phyloP scores from a whole-genome alignment of 305 asterid species.

The Petunia hybrid region DNA sequence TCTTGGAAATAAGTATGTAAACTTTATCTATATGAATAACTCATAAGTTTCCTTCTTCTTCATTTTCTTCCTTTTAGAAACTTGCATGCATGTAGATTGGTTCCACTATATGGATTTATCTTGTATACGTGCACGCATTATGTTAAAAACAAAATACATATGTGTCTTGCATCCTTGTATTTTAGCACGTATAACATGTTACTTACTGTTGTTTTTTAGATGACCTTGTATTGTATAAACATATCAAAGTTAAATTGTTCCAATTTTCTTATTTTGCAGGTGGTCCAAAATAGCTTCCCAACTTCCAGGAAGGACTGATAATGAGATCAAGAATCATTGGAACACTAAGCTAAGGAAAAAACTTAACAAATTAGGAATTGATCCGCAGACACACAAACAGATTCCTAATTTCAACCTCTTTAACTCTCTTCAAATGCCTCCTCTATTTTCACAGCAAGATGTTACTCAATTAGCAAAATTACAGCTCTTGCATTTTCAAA shows the following conservation, averaged over 20 bases:
- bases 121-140: not conserved
- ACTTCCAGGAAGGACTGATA: constrained; percentile 55
- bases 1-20: constrained; percentile 51
- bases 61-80: not conserved
- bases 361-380: constrained; percentile 46
- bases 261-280: constrained; percentile 32
- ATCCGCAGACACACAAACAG: constrained; percentile 48
- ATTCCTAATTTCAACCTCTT: constrained; percentile 31
- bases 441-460: not conserved
- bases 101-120: not conserved
- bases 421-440: constrained; percentile 4
- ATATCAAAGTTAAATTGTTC: not conserved
- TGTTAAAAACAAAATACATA: not conserved
- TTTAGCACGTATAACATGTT: too few relatives aligned
- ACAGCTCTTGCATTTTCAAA: not conserved
- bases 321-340: constrained; percentile 54
- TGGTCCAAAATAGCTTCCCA: constrained; percentile 48
- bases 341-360: constrained; percentile 46
- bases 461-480: not conserved
- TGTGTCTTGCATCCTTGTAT: not conserved
- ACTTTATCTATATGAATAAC: not conserved
- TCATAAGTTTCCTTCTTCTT: too few relatives aligned
- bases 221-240: too few relatives aligned
- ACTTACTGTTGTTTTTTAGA: too few relatives aligned
- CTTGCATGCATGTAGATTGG: not conserved